phyloP scores from a whole-genome alignment of 2,329 filamentous ascomycete genomes.

The Ophiostoma quercus region DNA sequence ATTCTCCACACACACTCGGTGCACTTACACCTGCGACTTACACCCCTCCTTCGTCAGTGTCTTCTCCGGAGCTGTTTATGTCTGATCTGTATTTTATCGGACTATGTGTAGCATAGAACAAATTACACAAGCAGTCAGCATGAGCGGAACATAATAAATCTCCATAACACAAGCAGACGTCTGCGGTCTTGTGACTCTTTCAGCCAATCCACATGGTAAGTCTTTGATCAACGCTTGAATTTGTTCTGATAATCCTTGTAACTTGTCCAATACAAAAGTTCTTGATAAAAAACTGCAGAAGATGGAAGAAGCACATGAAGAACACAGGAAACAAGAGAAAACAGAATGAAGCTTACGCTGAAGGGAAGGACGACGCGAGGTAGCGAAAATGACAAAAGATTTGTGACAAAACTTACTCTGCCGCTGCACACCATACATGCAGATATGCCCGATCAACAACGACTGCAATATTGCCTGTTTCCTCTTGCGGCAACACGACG shows the following conservation, averaged over 20 bases:
- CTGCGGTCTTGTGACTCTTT: slow-evolving; percentile 7
- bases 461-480: neutral
- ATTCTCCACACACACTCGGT: slow-evolving; percentile 17
- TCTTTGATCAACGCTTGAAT: too few relatives aligned
- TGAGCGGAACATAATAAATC: neutral
- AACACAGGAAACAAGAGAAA: neutral
- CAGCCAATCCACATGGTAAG: neutral
- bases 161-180: slow-evolving; percentile 6
- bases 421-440: slow-evolving; percentile 24
- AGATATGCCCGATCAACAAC: slow-evolving; percentile 23
- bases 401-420: neutral
- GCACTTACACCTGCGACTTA: slow-evolving; percentile 12
- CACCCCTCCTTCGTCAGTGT: neutral
- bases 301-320: neutral
- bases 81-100: neutral
- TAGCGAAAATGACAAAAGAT: neutral
- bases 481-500: neutral
- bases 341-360: neutral
- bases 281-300: neutral
- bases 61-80: too few relatives aligned
- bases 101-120: neutral
- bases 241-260: too few relatives aligned
- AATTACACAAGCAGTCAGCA: neutral
- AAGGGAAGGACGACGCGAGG: slow-evolving; percentile 3
- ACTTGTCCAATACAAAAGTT: too few relatives aligned